Percentiles rank a stretch among this genome's conserved stretches.
Evolutionary conservation across 345 rosid species (phyloP).

Genomic region (Abelmoschus esculentus): DNA sequence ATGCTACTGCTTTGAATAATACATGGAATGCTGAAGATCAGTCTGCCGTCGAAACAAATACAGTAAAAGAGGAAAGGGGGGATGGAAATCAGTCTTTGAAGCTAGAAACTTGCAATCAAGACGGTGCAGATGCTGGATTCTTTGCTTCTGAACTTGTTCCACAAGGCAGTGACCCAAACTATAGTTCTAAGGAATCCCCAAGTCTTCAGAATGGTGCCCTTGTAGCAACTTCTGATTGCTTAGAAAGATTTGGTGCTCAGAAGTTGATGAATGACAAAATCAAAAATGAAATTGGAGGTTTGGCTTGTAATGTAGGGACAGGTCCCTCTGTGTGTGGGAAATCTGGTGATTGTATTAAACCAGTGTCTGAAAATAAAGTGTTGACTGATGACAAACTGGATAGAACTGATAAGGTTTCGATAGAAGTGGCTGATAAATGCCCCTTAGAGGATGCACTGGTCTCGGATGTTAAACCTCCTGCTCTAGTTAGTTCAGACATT

Average conservation of each 20-base stretch:
- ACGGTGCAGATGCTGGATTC: slow-evolving; percentile 16
- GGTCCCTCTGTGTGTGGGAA: slow-evolving; percentile 21
- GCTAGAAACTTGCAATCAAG: slow-evolving; percentile 34
- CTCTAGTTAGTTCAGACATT: slow-evolving; percentile 44
- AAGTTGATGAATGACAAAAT: slow-evolving; percentile 32
- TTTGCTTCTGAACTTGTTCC: slow-evolving; percentile 49
- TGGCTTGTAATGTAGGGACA: slow-evolving; percentile 32
- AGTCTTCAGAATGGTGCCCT: slow-evolving; percentile 27
- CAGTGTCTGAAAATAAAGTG: slow-evolving; percentile 32
- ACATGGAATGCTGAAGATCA: slow-evolving; percentile 30
- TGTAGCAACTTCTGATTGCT: slow-evolving; percentile 34
- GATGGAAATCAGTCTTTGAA: slow-evolving; percentile 26
- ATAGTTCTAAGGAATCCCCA: slow-evolving; percentile 28
- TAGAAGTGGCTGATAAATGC: no score
- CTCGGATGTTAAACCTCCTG: slow-evolving; percentile 52
- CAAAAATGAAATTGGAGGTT: slow-evolving; percentile 35
- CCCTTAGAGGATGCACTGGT: slow-evolving; percentile 18
- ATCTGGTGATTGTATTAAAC: slow-evolving; percentile 36
- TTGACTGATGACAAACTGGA: slow-evolving; percentile 16
- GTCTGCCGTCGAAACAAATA: slow-evolving; percentile 20
- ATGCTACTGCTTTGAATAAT: slow-evolving; percentile 30
- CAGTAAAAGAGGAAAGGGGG: slow-evolving; percentile 29
- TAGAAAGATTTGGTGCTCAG: slow-evolving; percentile 33
- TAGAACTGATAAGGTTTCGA: no score
- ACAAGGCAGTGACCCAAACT: slow-evolving; percentile 30